phyloP scores from a whole-genome alignment of 1,139 yeast genomes.

The Petasospora rhodanensis region DNA sequence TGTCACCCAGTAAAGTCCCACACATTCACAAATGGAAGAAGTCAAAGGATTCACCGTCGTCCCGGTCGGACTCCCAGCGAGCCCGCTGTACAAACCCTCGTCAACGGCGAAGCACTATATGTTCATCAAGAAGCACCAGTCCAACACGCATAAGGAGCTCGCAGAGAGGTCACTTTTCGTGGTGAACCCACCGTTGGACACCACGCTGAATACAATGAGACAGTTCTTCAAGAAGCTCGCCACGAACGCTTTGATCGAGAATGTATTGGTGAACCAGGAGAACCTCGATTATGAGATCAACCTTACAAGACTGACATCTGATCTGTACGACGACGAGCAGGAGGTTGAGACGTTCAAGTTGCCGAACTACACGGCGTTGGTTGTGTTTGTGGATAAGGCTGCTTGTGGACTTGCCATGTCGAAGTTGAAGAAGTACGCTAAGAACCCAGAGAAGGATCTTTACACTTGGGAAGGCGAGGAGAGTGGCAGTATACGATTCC shows the following conservation, averaged over 20 bases:
- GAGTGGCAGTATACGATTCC: constrained; percentile 29
- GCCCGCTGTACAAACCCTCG: constrained; percentile 18
- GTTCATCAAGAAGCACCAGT: constrained; percentile 58
- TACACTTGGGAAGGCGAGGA: constrained; percentile 29
- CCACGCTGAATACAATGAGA: constrained; percentile 50
- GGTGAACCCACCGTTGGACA: constrained; percentile 69
- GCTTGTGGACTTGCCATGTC: constrained; percentile 64
- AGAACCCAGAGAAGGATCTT: constrained; percentile 21
- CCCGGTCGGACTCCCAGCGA: constrained; percentile 30
- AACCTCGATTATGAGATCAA: constrained; percentile 49
- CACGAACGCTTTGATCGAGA: constrained; percentile 57
- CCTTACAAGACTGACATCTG: constrained; percentile 56
- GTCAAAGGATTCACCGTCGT: constrained; percentile 35
- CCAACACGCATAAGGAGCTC: constrained; percentile 36
- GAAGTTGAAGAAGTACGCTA: constrained; percentile 50
- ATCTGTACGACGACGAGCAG: constrained; percentile 39
- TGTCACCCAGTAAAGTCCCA: too few species aligned
- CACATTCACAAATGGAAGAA: constrained; percentile 18
- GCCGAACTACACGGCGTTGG: constrained; percentile 70
- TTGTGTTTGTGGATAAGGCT: constrained; percentile 71
- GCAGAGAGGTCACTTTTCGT: constrained; percentile 56
- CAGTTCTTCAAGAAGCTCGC: constrained; percentile 56
- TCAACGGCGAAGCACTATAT: constrained; percentile 40
- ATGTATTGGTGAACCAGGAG: constrained; percentile 37
- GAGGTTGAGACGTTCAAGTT: constrained; percentile 37